Evolutionary conservation across 2,329 filamentous ascomycete species (phyloP).

Genomic region (Metarhizium brunneum): DNA sequence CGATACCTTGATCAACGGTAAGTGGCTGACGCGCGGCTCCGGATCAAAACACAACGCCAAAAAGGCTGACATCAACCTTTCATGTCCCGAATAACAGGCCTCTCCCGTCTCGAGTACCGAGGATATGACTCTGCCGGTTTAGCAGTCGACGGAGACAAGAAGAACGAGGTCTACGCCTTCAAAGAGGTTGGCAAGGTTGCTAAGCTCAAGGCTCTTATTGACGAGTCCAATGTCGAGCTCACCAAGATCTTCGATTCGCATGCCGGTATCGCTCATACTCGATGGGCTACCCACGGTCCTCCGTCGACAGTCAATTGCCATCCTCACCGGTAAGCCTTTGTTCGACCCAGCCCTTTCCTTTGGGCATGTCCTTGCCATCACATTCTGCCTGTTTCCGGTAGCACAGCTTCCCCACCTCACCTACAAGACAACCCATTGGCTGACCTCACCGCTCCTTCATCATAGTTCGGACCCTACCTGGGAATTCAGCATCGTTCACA

Average conservation of each 20-base stretch:
- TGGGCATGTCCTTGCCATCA: neutral
- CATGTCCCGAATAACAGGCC: conserved; percentile 45
- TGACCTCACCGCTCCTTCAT: conserved; percentile 8
- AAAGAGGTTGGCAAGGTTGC: conserved; percentile 99
- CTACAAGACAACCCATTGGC: neutral
- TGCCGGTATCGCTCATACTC: conserved; percentile 95
- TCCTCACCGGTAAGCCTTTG: conserved; percentile 70
- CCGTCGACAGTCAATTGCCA: conserved; percentile 96
- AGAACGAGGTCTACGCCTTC: conserved; percentile 93
- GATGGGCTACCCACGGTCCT: conserved; percentile 96
- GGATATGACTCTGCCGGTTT: conserved; percentile 97
- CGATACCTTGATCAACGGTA: conserved; percentile 92
- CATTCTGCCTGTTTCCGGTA: neutral
- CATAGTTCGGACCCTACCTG: conserved; percentile 81
- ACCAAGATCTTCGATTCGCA: conserved; percentile 96
- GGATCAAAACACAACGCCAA: neutral
- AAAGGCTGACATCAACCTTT: conserved; percentile 8
- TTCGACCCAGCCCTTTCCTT: neutral
- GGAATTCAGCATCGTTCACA: conserved; percentile 98
- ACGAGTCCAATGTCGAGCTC: conserved; percentile 71
- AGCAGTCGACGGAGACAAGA: conserved; percentile 95
- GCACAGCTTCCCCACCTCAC: neutral
- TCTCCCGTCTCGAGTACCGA: conserved; percentile 93
- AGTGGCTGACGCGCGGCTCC: conserved; percentile 23
- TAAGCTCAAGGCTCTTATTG: conserved; percentile 90